These are phyloP conservation scores for Penicillium vulpinum DNA, from an alignment of 2,329 filamentous ascomycete species.

Conservation along the genomic window DNA sequence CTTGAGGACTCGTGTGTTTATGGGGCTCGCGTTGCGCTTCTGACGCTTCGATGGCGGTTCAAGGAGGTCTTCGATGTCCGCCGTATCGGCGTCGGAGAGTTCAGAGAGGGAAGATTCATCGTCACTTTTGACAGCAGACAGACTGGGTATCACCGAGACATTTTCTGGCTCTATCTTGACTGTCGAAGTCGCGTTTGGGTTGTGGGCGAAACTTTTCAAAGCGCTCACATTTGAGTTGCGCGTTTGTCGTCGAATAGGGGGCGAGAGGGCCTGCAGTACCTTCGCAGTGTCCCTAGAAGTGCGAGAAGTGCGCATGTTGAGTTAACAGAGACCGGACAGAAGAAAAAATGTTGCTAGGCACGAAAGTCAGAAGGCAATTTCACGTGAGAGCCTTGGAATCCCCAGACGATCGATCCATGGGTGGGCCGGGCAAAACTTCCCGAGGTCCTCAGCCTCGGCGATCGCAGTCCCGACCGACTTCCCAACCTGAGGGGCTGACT, in stretches of 20 bases:
- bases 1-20: constrained; percentile 25
- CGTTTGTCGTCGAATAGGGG: constrained; percentile 45
- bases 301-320: constrained; percentile 57
- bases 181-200: constrained; percentile 9
- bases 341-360: background rate
- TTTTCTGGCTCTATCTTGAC: constrained; percentile 10
- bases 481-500: too few relatives aligned
- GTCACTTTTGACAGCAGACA: constrained; percentile 25
- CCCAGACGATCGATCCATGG: background rate
- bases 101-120: constrained; percentile 33
- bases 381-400: constrained; percentile 26
- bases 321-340: background rate
- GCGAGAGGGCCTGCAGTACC: constrained; percentile 53
- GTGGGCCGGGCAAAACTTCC: constrained; percentile 16
- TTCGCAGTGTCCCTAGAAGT: constrained; percentile 61
- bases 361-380: constrained; percentile 11
- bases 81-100: constrained; percentile 35
- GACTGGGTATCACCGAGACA: constrained; percentile 34
- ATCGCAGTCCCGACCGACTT: constrained; percentile 9
- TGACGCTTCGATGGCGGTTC: constrained; percentile 49
- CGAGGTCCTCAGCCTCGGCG: constrained; percentile 21
- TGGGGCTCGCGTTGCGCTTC: constrained; percentile 44
- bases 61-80: constrained; percentile 61
- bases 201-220: constrained; percentile 31
- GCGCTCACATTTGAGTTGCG: constrained; percentile 40